Evolutionary conservation across 1,284 basidiomycete genomes (phyloP), one percentile per base, ranked within the genome.

Genomic region (Pyrrhoderma noxium): DNA sequence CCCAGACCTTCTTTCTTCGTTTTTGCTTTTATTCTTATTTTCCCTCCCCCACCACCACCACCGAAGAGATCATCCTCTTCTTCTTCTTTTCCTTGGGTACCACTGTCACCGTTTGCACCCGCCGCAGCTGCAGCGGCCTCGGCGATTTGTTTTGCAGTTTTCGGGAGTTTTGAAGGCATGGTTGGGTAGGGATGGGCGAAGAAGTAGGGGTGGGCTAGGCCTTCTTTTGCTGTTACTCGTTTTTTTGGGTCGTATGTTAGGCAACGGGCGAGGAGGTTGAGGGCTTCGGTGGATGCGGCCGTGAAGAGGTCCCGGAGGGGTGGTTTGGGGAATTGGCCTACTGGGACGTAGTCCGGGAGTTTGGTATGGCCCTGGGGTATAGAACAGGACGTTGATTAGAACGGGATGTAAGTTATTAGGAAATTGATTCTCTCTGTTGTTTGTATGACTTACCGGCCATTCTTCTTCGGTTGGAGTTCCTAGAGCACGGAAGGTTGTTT

Each of bases 381-480:
- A 31, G 5, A 5, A 31, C 11, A 31, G n/a, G n/a, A n/a, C n/a
- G n/a, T n/a, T n/a, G n/a, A n/a, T n/a, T n/a, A n/a, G n/a, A n/a
- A n/a, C n/a, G n/a, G n/a, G n/a, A n/a, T n/a, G n/a, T n/a, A n/a
- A n/a, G n/a, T n/a, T n/a, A n/a, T n/a, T n/a, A n/a, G n/a, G n/a
- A n/a, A n/a, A n/a, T n/a, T n/a, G n/a, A n/a, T n/a, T n/a, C n/a
- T n/a, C n/a, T n/a, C n/a, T n/a, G n/a, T n/a, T n/a, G n/a, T n/a
- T n/a, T n/a, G 16, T 41, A 40, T 2, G 37, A 64, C 78, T 52
- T 67, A 93, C 89, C 1, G 95, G 95, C 96, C 96, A 99, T 22
- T 98, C 94, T 48, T 90, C 84, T 61, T 98, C 93, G 0, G 90
- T 90, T 0, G 96, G 96, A 3, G 93, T 94, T 0, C 96, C 96